These are phyloP conservation scores for Capronia epimyces DNA, from an alignment of 2,329 filamentous ascomycete species.

Conservation along the genomic window DNA sequence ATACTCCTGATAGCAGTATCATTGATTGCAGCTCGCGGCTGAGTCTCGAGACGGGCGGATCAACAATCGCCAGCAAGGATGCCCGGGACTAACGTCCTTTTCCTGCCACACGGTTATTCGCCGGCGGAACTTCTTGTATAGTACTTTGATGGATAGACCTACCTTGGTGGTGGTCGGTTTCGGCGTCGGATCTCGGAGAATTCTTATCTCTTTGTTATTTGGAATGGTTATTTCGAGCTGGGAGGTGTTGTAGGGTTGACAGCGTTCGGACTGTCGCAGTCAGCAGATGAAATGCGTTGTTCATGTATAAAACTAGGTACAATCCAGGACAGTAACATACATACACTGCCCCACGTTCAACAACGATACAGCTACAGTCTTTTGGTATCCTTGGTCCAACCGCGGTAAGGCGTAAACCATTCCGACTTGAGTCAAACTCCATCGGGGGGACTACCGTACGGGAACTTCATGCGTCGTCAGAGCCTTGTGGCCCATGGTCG, in stretches of 20 bases:
- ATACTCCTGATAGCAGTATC: slow-evolving; percentile 39
- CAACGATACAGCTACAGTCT: too few relatives aligned
- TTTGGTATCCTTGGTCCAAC: too few relatives aligned
- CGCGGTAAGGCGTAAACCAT: too few relatives aligned
- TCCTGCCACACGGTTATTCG: too few relatives aligned
- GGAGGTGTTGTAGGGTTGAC: not conserved
- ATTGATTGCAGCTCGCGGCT: slow-evolving; percentile 38
- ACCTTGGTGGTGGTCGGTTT: not conserved
- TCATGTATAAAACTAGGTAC: too few relatives aligned
- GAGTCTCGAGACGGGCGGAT: slow-evolving; percentile 37
- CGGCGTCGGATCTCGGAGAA: not conserved
- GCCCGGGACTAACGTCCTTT: not conserved
- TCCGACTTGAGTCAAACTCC: too few relatives aligned
- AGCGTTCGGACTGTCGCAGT: not conserved
- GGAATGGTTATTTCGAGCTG: not conserved
- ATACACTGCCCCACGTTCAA: too few relatives aligned
- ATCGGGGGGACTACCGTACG: too few relatives aligned
- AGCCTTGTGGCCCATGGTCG: too few relatives aligned
- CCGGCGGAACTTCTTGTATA: not conserved
- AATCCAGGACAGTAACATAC: too few relatives aligned
- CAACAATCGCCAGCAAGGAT: slow-evolving; percentile 22
- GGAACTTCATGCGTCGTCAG: too few relatives aligned
- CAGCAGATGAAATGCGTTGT: too few relatives aligned
- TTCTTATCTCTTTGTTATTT: not conserved
- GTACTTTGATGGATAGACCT: not conserved